Evolutionary conservation across 2,329 filamentous ascomycete genomes (phyloP).

Genomic region (Apiospora malaysiana): DNA sequence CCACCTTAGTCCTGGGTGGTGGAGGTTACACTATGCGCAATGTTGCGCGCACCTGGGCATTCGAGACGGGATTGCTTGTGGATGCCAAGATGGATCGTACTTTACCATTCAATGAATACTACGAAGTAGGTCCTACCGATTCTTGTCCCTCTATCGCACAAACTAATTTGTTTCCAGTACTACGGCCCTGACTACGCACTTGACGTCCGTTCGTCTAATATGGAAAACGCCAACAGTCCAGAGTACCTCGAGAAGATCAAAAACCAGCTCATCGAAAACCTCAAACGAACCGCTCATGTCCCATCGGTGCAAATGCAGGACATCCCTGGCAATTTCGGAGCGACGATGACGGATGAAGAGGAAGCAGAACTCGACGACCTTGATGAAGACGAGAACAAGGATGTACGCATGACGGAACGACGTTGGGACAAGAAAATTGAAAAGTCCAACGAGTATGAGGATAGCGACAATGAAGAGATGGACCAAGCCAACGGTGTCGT

Average conservation of each 20-base stretch:
- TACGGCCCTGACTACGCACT: conserved; percentile 91
- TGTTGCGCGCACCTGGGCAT: conserved; percentile 95
- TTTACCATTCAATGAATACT: conserved; percentile 97
- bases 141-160: conserved; percentile 34
- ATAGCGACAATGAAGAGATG: conserved; percentile 89
- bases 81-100: conserved; percentile 80
- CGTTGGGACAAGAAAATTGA: conserved; percentile 81
- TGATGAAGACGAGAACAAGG: conserved; percentile 86
- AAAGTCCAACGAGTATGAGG: conserved; percentile 81
- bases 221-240: conserved; percentile 88
- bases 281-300: conserved; percentile 82
- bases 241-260: conserved; percentile 85
- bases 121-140: conserved; percentile 67
- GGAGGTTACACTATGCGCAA: conserved; percentile 98
- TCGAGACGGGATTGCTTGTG: conserved; percentile 90
- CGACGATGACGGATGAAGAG: conserved; percentile 69
- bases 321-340: conserved; percentile 66
- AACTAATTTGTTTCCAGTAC: conserved; percentile 60
- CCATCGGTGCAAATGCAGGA: conserved; percentile 94
- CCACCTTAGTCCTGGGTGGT: conserved; percentile 90
- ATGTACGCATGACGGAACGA: conserved; percentile 80
- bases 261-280: conserved; percentile 80
- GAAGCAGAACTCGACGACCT: conserved; percentile 70
- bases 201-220: conserved; percentile 85
- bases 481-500: conserved; percentile 75